Evolutionary conservation across 1,139 yeast genomes (phyloP), one percentile per base, ranked within the genome.

Genomic region (Diutina siamensis): DNA sequence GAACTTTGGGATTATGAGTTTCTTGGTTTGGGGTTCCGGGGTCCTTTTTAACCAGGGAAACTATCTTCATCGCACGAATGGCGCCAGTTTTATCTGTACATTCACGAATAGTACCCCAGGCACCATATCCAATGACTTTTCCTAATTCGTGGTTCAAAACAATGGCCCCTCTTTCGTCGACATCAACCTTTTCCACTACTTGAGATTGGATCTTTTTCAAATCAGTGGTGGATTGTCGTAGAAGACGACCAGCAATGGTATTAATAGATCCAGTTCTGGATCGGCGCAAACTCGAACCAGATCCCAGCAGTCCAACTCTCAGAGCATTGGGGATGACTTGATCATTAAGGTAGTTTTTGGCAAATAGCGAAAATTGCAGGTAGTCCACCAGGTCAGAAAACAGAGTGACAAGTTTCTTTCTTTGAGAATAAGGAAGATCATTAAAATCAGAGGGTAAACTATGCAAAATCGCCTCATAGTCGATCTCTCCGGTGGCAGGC

Each of bases 31-130:
- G 5, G 28, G 5, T 25, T 25, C 10, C 9, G 20, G 49, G 46
- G 44, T 50, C 27, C 28, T 72, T 72, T 44, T 71, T 68, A 19
- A 74, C 66, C 27, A 71, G 67, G 49, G 76, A 74, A 31, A 88
- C 88, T 42, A 88, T 80, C 59, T 88, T 88, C 55, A 87, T 79
- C 1, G 96, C 97, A 51, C 74, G 71, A 1, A 71, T 62, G 5
- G 64, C 63, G 1, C 80, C 80, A 8, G 9, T 7, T 19, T 52
- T 46, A 31, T 59, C 64, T 42, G 55, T 57, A 51, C 94, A 86
- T 58, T 84, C 94, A 49, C 95, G 67, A n/a, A 89, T 83, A 32
- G 83, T 76, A 3, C 95, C 94, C 83, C 94, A 88, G 0, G 96
- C 95, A 9, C 97, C 97, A 57, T 76, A 78, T 1, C 96, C 96